Conservation (phyloP, 495 filamentous ascomycete species). For the Neurospora terricola region DNA sequence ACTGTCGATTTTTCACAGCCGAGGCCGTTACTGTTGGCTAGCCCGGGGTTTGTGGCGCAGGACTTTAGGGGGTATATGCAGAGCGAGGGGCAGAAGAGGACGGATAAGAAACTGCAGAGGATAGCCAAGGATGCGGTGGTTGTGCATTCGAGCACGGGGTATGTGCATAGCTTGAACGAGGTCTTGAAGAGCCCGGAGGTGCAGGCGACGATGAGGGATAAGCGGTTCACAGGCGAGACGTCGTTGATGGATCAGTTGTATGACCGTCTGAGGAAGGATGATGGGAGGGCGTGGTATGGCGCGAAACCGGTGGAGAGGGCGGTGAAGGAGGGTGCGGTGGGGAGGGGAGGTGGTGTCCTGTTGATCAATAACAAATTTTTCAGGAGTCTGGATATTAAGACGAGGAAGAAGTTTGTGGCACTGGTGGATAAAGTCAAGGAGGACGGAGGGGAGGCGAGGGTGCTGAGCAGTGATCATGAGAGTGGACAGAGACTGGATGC, state of each 20-base stretch:
- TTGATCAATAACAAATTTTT: constrained; percentile 82
- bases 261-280: constrained; percentile 69
- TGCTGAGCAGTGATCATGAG: constrained; percentile 88
- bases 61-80: constrained; percentile 76
- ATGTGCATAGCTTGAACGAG: constrained; percentile 78
- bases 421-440: constrained; percentile 88
- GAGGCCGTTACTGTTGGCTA: constrained; percentile 74
- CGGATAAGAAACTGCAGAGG: constrained; percentile 48
- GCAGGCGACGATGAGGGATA: constrained; percentile 63
- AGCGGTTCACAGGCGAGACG: constrained; percentile 79
- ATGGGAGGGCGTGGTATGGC: constrained; percentile 88
- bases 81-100: constrained; percentile 53
- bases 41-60: constrained; percentile 76
- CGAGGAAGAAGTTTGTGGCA: constrained; percentile 69
- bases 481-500: constrained; percentile 81
- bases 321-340: constrained; percentile 80
- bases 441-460: constrained; percentile 75
- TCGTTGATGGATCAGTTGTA: constrained; percentile 80
- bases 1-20: constrained; percentile 63
- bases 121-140: constrained; percentile 58
- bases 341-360: constrained; percentile 71
- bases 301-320: constrained; percentile 76
- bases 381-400: constrained; percentile 68
- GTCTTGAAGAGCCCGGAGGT: constrained; percentile 73
- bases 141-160: constrained; percentile 74